These are phyloP conservation scores for Mycena galopus DNA, from an alignment of 768 basidiomycete species.

Conservation along the genomic window DNA sequence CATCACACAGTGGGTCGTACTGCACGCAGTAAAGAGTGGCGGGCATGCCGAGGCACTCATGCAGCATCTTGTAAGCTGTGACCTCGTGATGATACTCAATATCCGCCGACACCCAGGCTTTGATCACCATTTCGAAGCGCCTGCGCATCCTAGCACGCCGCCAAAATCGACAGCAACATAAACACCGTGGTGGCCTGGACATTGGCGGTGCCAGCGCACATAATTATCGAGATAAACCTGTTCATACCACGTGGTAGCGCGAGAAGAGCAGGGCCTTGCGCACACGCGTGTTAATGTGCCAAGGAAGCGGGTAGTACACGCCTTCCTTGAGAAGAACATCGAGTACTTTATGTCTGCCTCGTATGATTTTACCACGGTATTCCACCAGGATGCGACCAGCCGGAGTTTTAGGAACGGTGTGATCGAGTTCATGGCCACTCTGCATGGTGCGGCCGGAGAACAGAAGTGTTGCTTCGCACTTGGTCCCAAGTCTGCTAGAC, in stretches of 20 bases:
- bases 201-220: too few relatives aligned
- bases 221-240: too few relatives aligned
- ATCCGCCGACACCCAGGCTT: constrained; percentile 45
- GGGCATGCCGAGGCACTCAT: not conserved
- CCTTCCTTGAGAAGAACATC: constrained; percentile 42
- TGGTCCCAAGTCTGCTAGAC: not conserved
- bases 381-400: constrained; percentile 41
- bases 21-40: not conserved
- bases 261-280: constrained; percentile 41
- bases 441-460: constrained; percentile 37
- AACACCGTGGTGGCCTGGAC: constrained; percentile 44
- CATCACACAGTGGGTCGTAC: constrained; percentile 38
- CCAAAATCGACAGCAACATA: constrained; percentile 47
- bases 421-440: constrained; percentile 15
- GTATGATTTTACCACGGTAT: constrained; percentile 29
- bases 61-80: constrained; percentile 39
- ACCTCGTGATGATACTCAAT: constrained; percentile 44
- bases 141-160: constrained; percentile 39
- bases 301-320: constrained; percentile 46
- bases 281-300: constrained; percentile 49
- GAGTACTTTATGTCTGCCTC: not conserved
- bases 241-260: constrained; percentile 44
- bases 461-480: constrained; percentile 37
- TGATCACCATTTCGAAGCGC: constrained; percentile 43
- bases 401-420: constrained; percentile 33